Base-by-base conservation (phyloP, 2,329 filamentous ascomycete genomes). In the Cladosporium sp. region DNA sequence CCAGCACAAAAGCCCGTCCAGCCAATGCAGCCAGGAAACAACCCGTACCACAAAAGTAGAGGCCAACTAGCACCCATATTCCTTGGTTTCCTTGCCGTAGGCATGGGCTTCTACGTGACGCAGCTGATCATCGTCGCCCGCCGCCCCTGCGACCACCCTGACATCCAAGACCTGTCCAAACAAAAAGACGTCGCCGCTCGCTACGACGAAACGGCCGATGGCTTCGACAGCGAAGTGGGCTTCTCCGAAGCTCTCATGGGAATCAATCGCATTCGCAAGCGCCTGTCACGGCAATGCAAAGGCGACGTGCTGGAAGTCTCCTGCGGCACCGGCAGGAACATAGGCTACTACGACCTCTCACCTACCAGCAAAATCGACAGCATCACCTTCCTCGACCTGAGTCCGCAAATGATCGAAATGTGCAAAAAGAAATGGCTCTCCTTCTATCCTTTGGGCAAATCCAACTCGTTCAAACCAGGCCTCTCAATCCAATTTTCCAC, bases 231-330 rank as follows among this genome's bases (percentile, higher is more conserved):
- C 64, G 76, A 80, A 55, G 77, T 81, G 37, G 73, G 74, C 56
- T 65, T 72, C 17, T 74, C 74, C 5, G 79, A 81, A 63, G 70
- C 64, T 60, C 61, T 78, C 37, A 73, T 75, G 61, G 70, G 78
- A 20, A 65, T 80, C 55, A 75, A 69, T 25, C 65, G 64, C 45
- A 69, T 72, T 52, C 73, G 79, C 51, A 73, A 73, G 61, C 67
- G 72, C 60, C 68, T 81, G 25, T 72, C 73, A 3, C 61, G 65
- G 37, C 69, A 71, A 64, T 78, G 75, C 58, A 67, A 64, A 12
- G 79, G 79, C 0, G 71, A 81, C 66, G 78, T 81, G 14, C 64
- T 81, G 37, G 79, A 81, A 66, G 76, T 76, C 14, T 75, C 76
- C 19, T 79, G 77, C 47, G 79, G 79, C 6, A 81, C 79, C 0